Conservation (phyloP, 768 basidiomycete species). For the Leccinum variicolor region DNA sequence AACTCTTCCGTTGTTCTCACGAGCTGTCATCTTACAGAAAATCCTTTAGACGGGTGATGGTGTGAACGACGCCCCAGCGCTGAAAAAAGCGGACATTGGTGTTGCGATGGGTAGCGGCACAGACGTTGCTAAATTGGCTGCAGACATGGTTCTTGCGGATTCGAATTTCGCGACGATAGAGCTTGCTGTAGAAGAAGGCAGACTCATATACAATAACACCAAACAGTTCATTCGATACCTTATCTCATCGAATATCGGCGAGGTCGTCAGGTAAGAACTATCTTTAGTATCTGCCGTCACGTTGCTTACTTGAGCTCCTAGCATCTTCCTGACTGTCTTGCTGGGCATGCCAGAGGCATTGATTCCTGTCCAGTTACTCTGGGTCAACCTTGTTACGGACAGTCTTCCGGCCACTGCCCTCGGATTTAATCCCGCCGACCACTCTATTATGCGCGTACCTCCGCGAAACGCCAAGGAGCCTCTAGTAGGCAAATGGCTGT, state of each 20-base stretch:
- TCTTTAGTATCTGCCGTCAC: not conserved
- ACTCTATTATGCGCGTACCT: conserved; percentile 94
- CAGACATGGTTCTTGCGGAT: conserved; percentile 97
- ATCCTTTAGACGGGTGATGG: conserved; percentile 82
- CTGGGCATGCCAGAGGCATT: conserved; percentile 99
- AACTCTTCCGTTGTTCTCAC: conserved; percentile 5
- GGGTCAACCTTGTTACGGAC: conserved; percentile 98
- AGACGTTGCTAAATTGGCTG: conserved; percentile 96
- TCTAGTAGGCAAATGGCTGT: conserved; percentile 88
- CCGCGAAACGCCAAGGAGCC: conserved; percentile 90
- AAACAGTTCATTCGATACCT: conserved; percentile 99
- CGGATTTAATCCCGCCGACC: conserved; percentile 96
- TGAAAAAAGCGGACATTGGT: conserved; percentile 97
- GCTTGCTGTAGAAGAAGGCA: conserved; percentile 93
- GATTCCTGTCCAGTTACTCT: conserved; percentile 95
- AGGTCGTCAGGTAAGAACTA: conserved; percentile 73
- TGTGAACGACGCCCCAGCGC: conserved; percentile 95
- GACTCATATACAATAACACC: conserved; percentile 98
- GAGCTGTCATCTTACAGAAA: conserved; percentile 7
- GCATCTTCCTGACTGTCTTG: conserved; percentile 96
- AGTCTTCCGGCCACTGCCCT: conserved; percentile 95
- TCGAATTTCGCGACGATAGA: conserved; percentile 99
- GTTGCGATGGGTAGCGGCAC: conserved; percentile 99
- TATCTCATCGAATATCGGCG: conserved; percentile 97
- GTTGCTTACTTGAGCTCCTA: conserved; percentile 20